Evolutionary conservation across 768 basidiomycete species (phyloP).

Genomic region (Russula griseocarnosa): DNA sequence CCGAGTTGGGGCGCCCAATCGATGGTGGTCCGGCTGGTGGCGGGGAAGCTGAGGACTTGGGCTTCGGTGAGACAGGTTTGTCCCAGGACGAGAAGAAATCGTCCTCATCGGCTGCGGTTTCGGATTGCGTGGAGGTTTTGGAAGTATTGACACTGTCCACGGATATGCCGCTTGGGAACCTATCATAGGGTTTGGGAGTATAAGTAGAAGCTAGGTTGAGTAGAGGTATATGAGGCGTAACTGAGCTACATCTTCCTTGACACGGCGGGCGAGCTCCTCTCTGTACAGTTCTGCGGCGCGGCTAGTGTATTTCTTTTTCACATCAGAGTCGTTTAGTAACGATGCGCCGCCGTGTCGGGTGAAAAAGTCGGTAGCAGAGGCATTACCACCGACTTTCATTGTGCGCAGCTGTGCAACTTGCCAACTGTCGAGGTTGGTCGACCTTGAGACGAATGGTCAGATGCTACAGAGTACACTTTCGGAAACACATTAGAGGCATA

Average conservation of each 20-base stretch:
- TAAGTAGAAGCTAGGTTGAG: conserved; percentile 5
- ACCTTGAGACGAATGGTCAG: conserved; percentile 46
- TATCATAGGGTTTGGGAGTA: conserved; percentile 32
- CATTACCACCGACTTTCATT: conserved; percentile 96
- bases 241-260: conserved; percentile 70
- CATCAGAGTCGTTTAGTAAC: conserved; percentile 66
- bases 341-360: conserved; percentile 76
- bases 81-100: conserved; percentile 99
- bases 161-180: conserved; percentile 70
- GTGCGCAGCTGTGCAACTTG: conserved; percentile 83
- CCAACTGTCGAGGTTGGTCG: conserved; percentile 96
- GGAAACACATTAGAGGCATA: conserved; percentile 38
- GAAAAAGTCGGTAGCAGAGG: conserved; percentile 82
- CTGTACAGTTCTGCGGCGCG: conserved; percentile 84
- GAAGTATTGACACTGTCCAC: conserved; percentile 74
- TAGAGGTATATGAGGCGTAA: conserved; percentile 37
- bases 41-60: conserved; percentile 34
- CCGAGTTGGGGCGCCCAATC: conserved; percentile 24
- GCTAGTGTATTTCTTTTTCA: conserved; percentile 87
- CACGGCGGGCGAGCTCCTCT: conserved; percentile 79
- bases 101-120: conserved; percentile 53
- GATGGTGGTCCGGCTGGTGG: conserved; percentile 17
- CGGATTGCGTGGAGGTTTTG: conserved; percentile 35
- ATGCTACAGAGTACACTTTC: not conserved
- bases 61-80: conserved; percentile 52